These are phyloP conservation scores for Podospora bellae-mahoneyi DNA, from an alignment of 495 filamentous ascomycete genomes.

Conservation along the genomic window DNA sequence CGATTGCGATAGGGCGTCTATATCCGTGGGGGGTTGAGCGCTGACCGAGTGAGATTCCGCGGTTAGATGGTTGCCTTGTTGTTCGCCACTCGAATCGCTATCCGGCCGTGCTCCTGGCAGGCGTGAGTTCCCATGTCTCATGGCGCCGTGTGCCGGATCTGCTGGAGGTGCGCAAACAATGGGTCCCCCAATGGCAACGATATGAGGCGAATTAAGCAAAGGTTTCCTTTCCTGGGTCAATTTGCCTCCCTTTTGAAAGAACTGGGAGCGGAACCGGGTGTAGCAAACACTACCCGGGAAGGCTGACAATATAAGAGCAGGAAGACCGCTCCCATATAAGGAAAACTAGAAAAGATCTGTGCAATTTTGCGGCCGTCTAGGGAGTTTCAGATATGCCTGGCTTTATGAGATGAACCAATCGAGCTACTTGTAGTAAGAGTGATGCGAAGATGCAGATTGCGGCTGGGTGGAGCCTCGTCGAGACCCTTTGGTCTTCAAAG, in stretches of 20 bases:
- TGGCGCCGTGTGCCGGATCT: neutral
- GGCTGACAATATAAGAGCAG: neutral
- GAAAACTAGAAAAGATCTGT: neutral
- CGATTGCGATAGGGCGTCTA: neutral
- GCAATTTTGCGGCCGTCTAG: neutral
- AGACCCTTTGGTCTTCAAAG: neutral
- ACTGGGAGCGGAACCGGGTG: neutral
- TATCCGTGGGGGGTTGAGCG: neutral
- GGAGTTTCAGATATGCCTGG: neutral
- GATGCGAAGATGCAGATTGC: neutral
- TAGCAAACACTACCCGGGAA: neutral
- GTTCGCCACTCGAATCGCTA: neutral
- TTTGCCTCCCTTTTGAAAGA: neutral
- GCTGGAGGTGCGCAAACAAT: neutral
- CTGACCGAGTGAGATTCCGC: neutral
- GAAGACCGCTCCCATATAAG: neutral
- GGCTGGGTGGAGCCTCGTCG: neutral
- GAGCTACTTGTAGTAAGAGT: neutral
- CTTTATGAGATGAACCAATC: neutral
- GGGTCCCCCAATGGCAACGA: neutral
- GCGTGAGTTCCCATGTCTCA: neutral
- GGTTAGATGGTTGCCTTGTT: neutral
- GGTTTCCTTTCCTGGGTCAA: neutral
- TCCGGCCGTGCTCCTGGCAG: neutral
- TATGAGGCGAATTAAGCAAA: neutral